Base-by-base conservation (phyloP, 768 basidiomycete genomes). In the Candolleomyces eurysporus region DNA sequence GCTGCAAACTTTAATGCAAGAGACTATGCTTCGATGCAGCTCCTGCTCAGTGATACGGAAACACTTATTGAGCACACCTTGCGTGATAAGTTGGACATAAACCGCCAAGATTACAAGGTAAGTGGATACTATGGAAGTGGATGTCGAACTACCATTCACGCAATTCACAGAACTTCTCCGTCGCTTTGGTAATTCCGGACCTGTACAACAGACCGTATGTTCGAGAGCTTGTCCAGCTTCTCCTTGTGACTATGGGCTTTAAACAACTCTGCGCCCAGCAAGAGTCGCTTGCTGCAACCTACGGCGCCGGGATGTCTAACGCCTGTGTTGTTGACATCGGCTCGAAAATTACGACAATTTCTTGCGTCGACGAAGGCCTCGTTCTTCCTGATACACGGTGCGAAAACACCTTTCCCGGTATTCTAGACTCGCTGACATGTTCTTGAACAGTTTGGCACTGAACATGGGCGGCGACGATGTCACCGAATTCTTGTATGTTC, bases 271-370 rank as follows among this genome's bases (percentile, higher is more conserved):
- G 91, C 66, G 86, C 90, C 4, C 94, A 96, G 72, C 97, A 98
- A 82, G 95, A 90, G 79, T 90, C 94, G 4, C 79, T 96, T 45
- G 91, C 92, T 39, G 94, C 96, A 4, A 94, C 94, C 0, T 98
- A 96, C 70, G 96, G 96, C 21, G 95, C 96, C 7, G 96, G 96
- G 7, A 88, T 98, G 56, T 93, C 93, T 0, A 91, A 88, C 67
- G 97, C 96, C 11, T 98, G 97, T 68, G 92, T 99, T 5, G 91
- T 99, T 40, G 94, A 99, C 71, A 89, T 98, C 55, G 97, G 97
- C 3, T 91, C 96, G 13, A 82, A 79, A 16, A 85, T 82, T 59
- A 94, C 92, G 1, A 93, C 85, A 61, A 85, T 99, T 46, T 87
- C 95, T 0, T 98, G 96, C 69, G 90, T 98, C 2, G 97, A 98